A percentile compares a stretch with the other conserved stretches of the same genome.
phyloP scores from a whole-genome alignment of 2,329 filamentous ascomycete genomes.

The Fusarium metavorans region DNA sequence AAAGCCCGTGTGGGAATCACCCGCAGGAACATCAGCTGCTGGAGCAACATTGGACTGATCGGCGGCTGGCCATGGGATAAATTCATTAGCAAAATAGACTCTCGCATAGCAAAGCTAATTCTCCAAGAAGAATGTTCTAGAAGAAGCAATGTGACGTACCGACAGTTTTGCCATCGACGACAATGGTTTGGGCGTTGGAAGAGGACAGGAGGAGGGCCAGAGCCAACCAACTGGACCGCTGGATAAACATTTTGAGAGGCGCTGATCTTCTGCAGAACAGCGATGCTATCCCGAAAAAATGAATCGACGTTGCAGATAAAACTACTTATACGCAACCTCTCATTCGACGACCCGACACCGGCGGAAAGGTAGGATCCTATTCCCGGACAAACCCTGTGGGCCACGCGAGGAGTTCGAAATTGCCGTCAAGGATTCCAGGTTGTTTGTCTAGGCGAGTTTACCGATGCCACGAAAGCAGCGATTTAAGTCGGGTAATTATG shows the following conservation, averaged over 20 bases:
- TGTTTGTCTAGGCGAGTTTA: not conserved
- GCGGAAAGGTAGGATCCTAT: not conserved
- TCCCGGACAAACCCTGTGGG: not conserved
- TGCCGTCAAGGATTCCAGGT: not conserved
- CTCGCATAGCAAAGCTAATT: not conserved
- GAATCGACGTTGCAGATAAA: not conserved
- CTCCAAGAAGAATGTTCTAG: not conserved
- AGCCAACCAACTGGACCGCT: conserved; percentile 9
- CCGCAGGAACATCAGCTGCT: conserved; percentile 25
- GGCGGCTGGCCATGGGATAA: conserved; percentile 21
- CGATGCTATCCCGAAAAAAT: not conserved
- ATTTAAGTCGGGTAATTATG: not conserved
- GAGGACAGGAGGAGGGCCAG: conserved; percentile 13
- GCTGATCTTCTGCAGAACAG: not conserved
- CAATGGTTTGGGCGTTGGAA: conserved; percentile 39
- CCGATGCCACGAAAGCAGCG: not conserved
- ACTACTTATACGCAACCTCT: not conserved
- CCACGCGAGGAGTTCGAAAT: not conserved
- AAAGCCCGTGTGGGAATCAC: not conserved
- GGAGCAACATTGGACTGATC: conserved; percentile 38
- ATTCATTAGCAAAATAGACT: not conserved
- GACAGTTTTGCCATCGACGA: conserved; percentile 32
- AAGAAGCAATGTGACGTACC: conserved; percentile 19
- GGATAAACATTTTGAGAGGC: conserved; percentile 15
- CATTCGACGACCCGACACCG: not conserved